Conservation (phyloP, 148 eudicot species). For the Tetragonia tetragonoides region DNA sequence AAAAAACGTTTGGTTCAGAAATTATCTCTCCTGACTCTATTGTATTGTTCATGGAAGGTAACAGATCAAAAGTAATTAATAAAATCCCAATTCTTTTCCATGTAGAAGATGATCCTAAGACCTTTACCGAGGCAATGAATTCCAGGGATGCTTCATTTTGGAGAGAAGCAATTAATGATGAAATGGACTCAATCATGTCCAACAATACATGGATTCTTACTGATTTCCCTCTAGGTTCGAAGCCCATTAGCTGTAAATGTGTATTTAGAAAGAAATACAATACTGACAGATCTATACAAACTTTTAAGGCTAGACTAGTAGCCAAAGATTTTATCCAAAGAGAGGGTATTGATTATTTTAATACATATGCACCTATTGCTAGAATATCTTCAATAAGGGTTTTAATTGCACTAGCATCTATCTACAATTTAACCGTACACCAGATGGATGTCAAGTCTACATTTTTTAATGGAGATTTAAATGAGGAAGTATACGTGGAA, state of each 20-base stretch:
- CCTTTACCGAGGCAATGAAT: background rate
- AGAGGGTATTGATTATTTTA: background rate
- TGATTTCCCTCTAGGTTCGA: background rate
- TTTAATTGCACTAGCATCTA: no score
- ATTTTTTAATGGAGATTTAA: no score
- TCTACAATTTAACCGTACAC: no score
- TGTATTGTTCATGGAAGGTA: background rate
- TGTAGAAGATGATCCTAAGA: background rate
- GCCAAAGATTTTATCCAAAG: background rate
- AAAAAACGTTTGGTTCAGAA: background rate
- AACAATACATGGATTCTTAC: background rate
- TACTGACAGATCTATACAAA: background rate
- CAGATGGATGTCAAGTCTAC: no score
- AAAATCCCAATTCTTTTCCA: background rate
- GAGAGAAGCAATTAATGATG: background rate
- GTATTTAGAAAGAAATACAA: background rate
- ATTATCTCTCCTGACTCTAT: background rate
- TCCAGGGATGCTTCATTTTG: conserved; percentile 4
- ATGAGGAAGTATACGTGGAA: no score
- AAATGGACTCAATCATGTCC: background rate
- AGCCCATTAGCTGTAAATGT: background rate
- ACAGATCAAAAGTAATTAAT: background rate
- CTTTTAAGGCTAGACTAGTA: background rate
- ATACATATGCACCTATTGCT: background rate
- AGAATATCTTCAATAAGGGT: background rate